Base-by-base conservation (phyloP, 2,329 filamentous ascomycete species). In the Pyrenophora graminea region DNA sequence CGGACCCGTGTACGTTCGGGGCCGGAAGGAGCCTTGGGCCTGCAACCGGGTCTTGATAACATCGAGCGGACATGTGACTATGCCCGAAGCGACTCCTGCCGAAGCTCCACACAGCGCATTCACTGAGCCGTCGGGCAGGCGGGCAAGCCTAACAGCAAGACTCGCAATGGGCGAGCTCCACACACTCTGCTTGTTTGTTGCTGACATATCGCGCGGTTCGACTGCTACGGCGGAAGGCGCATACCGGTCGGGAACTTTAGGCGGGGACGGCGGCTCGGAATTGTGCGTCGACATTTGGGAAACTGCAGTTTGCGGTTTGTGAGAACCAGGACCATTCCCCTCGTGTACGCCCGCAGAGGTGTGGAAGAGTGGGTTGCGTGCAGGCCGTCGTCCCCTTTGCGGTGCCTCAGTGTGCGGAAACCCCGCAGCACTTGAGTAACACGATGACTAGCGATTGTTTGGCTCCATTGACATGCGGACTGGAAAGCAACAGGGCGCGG, bases 31-130 rank as follows among this genome's bases (percentile, higher is more conserved):
- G 58, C 93, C 93, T 73, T 97, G 94, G 13, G 92, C 93, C 74
- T 99, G 94, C 54, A 99, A 77, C 75, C 97, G 97, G 38, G 94
- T 99, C 79, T 99, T 99, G 76, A 99, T 97, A 56, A 99, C 94
- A 79, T 99, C 94, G 63, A 99, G 86, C 36, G 94, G 94, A 73
- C 94, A 99, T 45, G 93, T 97, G 59, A 97, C 90, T 48, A 99
- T 84, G 43, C 94, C 94, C 6, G 92, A 96, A 18, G 91, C 91
- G 67, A 97, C 90, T 42, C 94, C 94, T 43, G 92, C 93, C 51
- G 90, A 81, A 41, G 92, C 93, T 48, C 94, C 94, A 37, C 91
- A 88, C 49, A 97, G 80, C 56, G 91, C 90, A 72, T 95, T 90
- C 72, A 97, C 77, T 52, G 79, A 81, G 43, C 77, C 74, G 51